Evolutionary conservation across 148 eudicot species (phyloP).

Genomic region (Rhododendron ovatum): DNA sequence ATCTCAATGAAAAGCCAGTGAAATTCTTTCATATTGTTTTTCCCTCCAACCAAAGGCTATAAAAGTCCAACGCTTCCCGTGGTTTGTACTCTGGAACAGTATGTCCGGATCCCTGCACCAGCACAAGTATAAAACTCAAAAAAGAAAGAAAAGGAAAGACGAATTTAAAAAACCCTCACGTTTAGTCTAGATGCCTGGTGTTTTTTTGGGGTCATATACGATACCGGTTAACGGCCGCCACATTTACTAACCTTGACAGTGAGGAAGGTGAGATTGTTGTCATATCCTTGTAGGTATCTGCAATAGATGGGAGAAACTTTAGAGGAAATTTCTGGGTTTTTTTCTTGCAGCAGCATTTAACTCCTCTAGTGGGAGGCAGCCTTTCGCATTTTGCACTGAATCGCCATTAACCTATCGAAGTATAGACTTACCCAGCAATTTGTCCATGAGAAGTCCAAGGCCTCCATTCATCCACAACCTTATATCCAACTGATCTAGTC

Average conservation of each 20-base stretch:
- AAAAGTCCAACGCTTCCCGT: constrained; percentile 54
- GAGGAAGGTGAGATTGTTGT: constrained; percentile 73
- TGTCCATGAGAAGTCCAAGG: constrained; percentile 66
- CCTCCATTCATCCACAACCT: constrained; percentile 79
- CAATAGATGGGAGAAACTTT: constrained; percentile 11
- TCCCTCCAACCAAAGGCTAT: constrained; percentile 50
- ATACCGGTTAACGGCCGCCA: neutral
- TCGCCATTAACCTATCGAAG: neutral
- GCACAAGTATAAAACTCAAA: neutral
- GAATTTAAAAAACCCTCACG: neutral
- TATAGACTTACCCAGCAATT: constrained; percentile 70
- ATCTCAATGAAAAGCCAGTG: neutral
- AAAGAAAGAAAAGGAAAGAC: neutral
- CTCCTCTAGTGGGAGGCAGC: neutral
- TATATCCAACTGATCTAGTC: constrained; percentile 88
- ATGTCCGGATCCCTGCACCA: constrained; percentile 73
- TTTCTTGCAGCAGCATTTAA: neutral
- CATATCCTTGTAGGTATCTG: constrained; percentile 84
- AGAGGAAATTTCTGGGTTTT: neutral
- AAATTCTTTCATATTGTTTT: constrained; percentile 31
- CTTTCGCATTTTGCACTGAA: no score
- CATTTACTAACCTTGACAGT: constrained; percentile 66
- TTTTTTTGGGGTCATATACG: neutral
- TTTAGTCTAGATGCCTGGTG: neutral
- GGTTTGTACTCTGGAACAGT: constrained; percentile 90